These are phyloP conservation scores for Penicillium manginii DNA, from an alignment of 495 filamentous ascomycete species.

Conservation along the genomic window DNA sequence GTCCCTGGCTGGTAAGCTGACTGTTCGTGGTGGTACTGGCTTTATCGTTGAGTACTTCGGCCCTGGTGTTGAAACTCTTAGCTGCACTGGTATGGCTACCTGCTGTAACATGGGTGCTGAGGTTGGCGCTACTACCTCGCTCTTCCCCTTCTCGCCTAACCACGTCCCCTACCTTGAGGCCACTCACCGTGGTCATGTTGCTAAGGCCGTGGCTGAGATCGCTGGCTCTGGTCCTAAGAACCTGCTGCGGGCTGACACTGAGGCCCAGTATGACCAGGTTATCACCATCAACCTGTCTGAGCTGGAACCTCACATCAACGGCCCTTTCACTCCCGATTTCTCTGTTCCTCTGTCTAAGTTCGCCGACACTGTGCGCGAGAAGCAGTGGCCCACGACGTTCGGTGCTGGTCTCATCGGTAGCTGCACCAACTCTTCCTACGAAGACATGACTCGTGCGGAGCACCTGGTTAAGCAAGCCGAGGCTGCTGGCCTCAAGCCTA, in stretches of 20 bases:
- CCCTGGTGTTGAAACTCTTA: conserved; percentile 84
- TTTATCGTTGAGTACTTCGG: conserved; percentile 94
- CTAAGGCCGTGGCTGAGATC: conserved; percentile 48
- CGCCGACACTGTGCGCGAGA: conserved; percentile 75
- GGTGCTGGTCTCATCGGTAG: conserved; percentile 93
- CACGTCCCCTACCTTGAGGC: conserved; percentile 80
- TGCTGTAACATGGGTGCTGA: conserved; percentile 93
- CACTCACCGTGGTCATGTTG: conserved; percentile 77
- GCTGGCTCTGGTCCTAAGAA: conserved; percentile 51
- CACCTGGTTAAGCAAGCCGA: conserved; percentile 87
- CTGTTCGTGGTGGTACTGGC: conserved; percentile 92
- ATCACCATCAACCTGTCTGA: conserved; percentile 90
- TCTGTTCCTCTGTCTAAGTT: conserved; percentile 91
- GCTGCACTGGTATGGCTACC: conserved; percentile 91
- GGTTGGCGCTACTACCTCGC: conserved; percentile 93
- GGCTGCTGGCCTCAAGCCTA: conserved; percentile 84
- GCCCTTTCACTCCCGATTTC: conserved; percentile 93
- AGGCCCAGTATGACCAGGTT: conserved; percentile 84
- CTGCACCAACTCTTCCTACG: conserved; percentile 98
- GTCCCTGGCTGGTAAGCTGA: conserved; percentile 83
- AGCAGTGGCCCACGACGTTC: conserved; percentile 88
- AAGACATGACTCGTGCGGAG: conserved; percentile 96
- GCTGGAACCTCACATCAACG: conserved; percentile 96
- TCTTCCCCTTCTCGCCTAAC: conserved; percentile 80
- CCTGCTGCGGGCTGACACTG: conserved; percentile 73